Evolutionary conservation across 192 early-diverging fungal genomes (phyloP), one percentile per base, ranked within the genome.

Genomic region (Chytriomyces sp.): DNA sequence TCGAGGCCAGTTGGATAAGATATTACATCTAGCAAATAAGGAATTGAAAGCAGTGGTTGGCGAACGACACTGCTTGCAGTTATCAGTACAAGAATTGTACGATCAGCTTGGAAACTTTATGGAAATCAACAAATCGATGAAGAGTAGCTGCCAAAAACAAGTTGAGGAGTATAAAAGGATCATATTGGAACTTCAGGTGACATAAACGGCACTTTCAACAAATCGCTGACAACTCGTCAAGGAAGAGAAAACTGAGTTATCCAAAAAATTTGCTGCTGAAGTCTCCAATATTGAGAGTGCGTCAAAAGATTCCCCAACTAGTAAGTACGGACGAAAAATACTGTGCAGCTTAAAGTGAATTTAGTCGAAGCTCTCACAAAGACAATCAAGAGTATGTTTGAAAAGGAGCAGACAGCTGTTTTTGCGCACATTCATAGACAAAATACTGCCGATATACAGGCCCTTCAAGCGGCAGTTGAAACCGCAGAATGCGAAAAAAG

Each of bases 71-170:
- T n/a, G 32, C 3, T 39, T 74, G 12, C 60, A 57, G 28, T 33
- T 65, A 3, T 41, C 62, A 5, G 62, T 74, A 1, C 52, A 66
- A 25, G 73, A 74, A 37, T 7, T 74, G 44, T 65, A 64, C 31
- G 63, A 65, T n/a, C 73, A 74, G 49, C 64, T 74, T 14, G 63
- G 39, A 22, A 74, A 74, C 34, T 74, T 74, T 67, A 39, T 58
- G 44, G 64, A 74, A 58, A 74, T 74, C 44, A 74, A 74, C 61
- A 34, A 31, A n/a, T 39, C 60, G 39, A 57, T 74, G 64, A 74
- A 74, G 32, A 53, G 53, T 25, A 52, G 39, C 31, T 74, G 73
- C 38, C 22, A 38, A 14, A 64, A 65, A 26, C 73, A 59, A 30
- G 32, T 74, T 38, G 32, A 5, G n/a, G 64, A 66, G 8, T 66